Evolutionary conservation across 805 yeast species (phyloP), one percentile per base, ranked within the genome.

Genomic region (Vanderwaltozyma tropicalis): DNA sequence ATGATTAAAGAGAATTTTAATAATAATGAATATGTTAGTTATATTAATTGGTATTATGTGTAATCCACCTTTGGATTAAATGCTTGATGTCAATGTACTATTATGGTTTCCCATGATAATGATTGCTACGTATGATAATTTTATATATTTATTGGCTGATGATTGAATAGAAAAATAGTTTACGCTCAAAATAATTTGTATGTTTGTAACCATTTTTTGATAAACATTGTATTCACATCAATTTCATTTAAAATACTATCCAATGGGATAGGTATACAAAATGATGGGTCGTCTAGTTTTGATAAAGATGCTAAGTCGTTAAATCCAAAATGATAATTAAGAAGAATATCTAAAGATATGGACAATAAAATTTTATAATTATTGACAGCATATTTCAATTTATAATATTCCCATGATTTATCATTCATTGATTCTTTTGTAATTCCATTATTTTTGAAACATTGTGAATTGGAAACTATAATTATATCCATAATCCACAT

Each of bases 271-370:
- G 62, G 62, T n/a, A 57, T 57, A 27, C 53, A 45, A 28, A 54
- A 57, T 8, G 39, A 40, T 20, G 40, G 32, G 28, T 55, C 59
- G 3, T 44, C 41, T 13, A 53, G 40, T 18, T 40, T 45, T 4
- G 52, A 50, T 26, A 66, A 44, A 9, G 53, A 49, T 15, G 51
- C 50, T 37, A 66, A 44, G 39, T 59, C 61, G 32, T 53, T 55
- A 42, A 64, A 73, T 1, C 78, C 78, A 52, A 67, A 71, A 52
- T 73, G 78, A 49, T 70, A 67, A 42, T 72, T 68, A 31, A 67
- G 53, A 21, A 72, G 46, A 4, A 72, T 55, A 18, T 67, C 64
- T 26, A 69, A 38, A 5, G 64, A 45, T 15, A 69, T 49, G 0
- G 75, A 58, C 20, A 63, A 53, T 16, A 67, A 43, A 2, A 66